Base-by-base conservation (phyloP, 2,329 filamentous ascomycete genomes). In the Tothia fuscella region DNA sequence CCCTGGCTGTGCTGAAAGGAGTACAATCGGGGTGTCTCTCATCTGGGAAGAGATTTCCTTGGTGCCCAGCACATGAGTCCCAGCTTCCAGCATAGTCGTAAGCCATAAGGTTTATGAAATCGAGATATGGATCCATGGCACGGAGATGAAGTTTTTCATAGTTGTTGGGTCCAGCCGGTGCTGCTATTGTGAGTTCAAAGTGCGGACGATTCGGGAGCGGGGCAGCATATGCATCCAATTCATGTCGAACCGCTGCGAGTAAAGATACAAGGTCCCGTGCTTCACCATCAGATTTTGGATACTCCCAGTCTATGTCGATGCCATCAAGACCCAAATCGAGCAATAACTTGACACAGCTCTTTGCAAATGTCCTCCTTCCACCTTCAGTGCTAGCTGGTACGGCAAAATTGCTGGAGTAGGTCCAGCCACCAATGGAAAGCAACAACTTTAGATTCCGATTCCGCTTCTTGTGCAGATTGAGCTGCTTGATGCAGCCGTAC, bases 401-500 rank as follows among this genome's bases (percentile, higher is more conserved):
- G 1, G 75, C 67, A 61, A 95, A 93, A 64, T 93, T 91, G 58
- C 74, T 61, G 3, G 80, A 84, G 56, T 82, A 85, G 0, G 76
- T 82, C 78, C 80, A 91, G n/a, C 86, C 86, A 30, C 86, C 86
- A 46, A 93, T 84, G 41, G 80, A 87, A 5, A 95, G 72, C 9
- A 95, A 70, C 3, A 81, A 70, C 60, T 93, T 93, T 44, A 93
- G 61, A 40, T 82, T 75, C 16, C 84, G 76, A 57, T 93, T 76
- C 50, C 70, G 63, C 61, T 86, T 79, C 67, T 93, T 93, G 41
- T 82, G 69, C 1, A 84, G 60, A 56, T 72, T 84, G 1, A 93
- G 64, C 55, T 89, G 82, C 62, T 87, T 87, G 48, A 86, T 60
- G 53, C 76, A 81, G 33, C 86, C 86, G 52, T 86, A 87, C 37